Evolutionary conservation across 306 rosid genomes (phyloP), one percentile per base, ranked within the genome.

Genomic region (Elaeagnus macrophylla): DNA sequence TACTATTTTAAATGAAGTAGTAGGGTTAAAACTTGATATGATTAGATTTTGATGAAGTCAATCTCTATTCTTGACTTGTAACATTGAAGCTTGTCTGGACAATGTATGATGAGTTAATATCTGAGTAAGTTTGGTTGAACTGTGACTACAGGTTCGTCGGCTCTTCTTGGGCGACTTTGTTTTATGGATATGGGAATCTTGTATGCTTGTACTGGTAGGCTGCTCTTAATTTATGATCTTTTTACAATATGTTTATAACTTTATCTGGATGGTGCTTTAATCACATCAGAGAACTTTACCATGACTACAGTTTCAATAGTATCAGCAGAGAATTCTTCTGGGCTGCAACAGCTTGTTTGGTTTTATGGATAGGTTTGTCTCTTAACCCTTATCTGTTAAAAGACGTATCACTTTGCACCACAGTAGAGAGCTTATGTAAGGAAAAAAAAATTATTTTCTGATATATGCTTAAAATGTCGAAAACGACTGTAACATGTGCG

Each of bases 191-290:
- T 43, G 97, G 94, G 49, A 91, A 91, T 66, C 68, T 91, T 50
- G 75, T 80, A 37, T 87, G 93, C 78, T 67, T 86, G 62, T 80
- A 78, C 73, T 65, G 76, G 97, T 90, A 71, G 72, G 91, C 25
- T 59, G 37, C 39, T 44, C 17, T 47, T 15, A 25, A 54, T 61
- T 13, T 49, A 40, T 39, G 59, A 11, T n/a, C 15, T 44, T 44
- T 15, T 10, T 0, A 7, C 15, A 1, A 12, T 44, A 13, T 44
- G 48, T 44, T 11, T 12, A 19, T 48, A 16, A 51, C 49, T 39
- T 51, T 64, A 43, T 37, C 64, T 57, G 43, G 59, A 67, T 59
- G 43, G 63, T 41, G 25, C 37, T 44, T 68, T 41, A 32, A 57
- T 32, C 25, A 69, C 59, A 64, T 48, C 37, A 54, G 64, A 62